Base-by-base conservation (phyloP, 1,284 basidiomycete species). In the Mrakiaceae sp. region DNA sequence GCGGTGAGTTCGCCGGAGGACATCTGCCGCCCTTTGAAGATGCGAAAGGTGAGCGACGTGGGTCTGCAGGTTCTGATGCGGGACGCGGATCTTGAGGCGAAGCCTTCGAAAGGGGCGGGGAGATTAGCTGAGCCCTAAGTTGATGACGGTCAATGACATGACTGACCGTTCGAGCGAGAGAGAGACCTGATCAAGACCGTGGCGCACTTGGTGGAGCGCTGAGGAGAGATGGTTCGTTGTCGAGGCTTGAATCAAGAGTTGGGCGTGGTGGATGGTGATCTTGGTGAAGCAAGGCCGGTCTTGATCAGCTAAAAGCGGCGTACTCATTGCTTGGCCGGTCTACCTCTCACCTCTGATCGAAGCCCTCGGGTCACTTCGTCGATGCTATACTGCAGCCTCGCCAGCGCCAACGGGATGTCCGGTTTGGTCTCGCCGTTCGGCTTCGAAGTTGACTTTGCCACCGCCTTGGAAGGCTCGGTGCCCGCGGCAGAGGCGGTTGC, bases 351-450 rank as follows among this genome's bases (percentile, higher is more conserved):
- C 75, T 94, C 80, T 64, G 80, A 81, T 75, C 88, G 87, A 59
- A 95, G 84, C 74, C 95, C 89, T 72, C 87, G 88, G 43, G 87
- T 86, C 16, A 93, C 84, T 73, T 95, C 90, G 58, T 95, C 92
- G 67, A 95, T 86, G 2, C 85, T 87, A 70, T 85, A 81, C 67
- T 86, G 87, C 4, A 96, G 79, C 72, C 87, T 89, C 7, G 88
- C 85, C 47, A 95, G 86, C 3, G 90, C 88, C 1, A 89, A 82
- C 5, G 87, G 87, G 3, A 94, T 85, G 70, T 95, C 92, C 5
- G 14, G 62, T 43, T 67, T 66, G n/a, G 60, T 61, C 42, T 68
- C 63, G 10, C 67, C 66, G 58, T 14, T 53, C 43, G 61, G 49
- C 50, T 63, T 60, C 12, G 49, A 51, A 67, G 63, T 42, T 65